These are phyloP conservation scores for Fusarium pseudoanthophilum DNA, from an alignment of 2,329 filamentous ascomycete genomes.

Conservation along the genomic window DNA sequence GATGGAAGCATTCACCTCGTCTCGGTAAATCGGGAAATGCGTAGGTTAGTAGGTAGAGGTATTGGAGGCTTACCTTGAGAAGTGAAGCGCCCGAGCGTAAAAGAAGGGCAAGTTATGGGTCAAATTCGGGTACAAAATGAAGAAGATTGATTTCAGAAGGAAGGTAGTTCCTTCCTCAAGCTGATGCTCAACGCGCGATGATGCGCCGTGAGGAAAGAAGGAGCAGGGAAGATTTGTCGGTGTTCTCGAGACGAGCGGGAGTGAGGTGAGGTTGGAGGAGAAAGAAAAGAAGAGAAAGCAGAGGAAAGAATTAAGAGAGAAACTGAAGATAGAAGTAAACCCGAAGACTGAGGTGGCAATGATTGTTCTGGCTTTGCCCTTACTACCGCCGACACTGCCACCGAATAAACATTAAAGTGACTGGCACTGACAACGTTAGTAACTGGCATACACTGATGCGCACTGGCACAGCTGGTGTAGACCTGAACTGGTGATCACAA, in stretches of 20 bases:
- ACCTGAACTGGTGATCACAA: slow-evolving; percentile 1
- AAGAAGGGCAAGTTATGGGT: not conserved
- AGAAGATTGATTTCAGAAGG: not conserved
- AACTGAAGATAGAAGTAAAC: not conserved
- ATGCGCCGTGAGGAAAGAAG: slow-evolving; percentile 1
- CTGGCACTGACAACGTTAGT: not conserved
- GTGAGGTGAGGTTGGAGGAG: not conserved
- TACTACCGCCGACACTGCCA: not conserved
- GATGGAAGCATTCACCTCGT: not conserved
- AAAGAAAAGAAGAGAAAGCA: not conserved
- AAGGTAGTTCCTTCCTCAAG: slow-evolving; percentile 22
- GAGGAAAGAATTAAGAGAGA: not conserved
- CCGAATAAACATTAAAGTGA: not conserved
- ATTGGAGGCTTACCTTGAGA: slow-evolving; percentile 14
- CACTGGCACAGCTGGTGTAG: slow-evolving; percentile 7
- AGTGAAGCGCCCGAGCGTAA: slow-evolving; percentile 1
- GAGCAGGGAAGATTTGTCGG: not conserved
- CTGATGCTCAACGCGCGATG: not conserved
- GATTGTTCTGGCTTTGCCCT: not conserved
- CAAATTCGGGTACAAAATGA: not conserved
- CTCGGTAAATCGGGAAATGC: not conserved
- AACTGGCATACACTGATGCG: slow-evolving; percentile 6
- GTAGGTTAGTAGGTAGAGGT: not conserved
- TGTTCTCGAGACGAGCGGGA: not conserved
- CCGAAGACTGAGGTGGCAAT: not conserved